A percentile compares a stretch with the other conserved stretches of the same genome.
Conservation (phyloP, 345 rosid species). For the Pistacia integerrima region DNA sequence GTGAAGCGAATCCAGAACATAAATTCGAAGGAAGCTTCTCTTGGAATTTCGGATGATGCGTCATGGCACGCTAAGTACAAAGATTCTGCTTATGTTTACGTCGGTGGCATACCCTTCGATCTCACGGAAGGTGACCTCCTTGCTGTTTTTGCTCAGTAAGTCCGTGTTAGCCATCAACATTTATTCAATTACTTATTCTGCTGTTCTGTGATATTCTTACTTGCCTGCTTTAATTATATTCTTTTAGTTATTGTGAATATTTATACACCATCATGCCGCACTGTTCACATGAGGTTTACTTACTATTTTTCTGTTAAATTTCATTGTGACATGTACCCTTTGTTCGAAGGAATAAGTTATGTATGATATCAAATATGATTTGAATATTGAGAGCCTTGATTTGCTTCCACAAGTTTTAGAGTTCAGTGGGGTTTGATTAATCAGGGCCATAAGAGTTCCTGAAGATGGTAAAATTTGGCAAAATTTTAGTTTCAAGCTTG, state of each 20-base stretch:
- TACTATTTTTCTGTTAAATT: not conserved
- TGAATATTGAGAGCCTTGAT: not conserved
- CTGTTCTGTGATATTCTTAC: not conserved
- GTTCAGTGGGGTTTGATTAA: no score
- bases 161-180: not conserved
- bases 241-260: not conserved
- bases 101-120: slow-evolving; percentile 86
- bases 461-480: not conserved
- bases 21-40: slow-evolving; percentile 69
- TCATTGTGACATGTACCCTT: not conserved
- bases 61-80: slow-evolving; percentile 97
- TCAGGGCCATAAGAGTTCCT: not conserved
- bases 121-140: slow-evolving; percentile 98
- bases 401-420: no score
- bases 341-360: not conserved
- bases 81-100: slow-evolving; percentile 76
- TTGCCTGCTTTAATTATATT: not conserved
- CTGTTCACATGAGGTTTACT: no score
- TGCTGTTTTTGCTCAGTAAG: slow-evolving; percentile 89
- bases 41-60: slow-evolving; percentile 84
- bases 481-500: not conserved
- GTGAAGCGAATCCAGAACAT: slow-evolving; percentile 81
- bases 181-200: not conserved
- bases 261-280: not conserved
- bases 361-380: not conserved